Evolutionary conservation across 2,329 filamentous ascomycete genomes (phyloP), one percentile per base, ranked within the genome.

Genomic region (Hirsutella rhossiliensis): DNA sequence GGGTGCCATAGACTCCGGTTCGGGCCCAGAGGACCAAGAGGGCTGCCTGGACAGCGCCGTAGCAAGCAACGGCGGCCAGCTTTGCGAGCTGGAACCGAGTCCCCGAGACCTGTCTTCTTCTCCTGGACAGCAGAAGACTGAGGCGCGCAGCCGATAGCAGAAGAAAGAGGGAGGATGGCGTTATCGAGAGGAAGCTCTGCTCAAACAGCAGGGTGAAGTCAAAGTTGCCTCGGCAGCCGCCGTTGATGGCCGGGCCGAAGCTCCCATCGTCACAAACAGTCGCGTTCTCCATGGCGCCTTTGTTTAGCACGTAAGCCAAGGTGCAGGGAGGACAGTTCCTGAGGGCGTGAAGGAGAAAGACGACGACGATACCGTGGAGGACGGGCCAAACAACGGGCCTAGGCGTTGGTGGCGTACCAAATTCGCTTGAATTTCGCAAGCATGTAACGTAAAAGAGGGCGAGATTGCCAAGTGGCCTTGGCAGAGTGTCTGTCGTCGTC

Each of bases 21-120:
- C 27, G 30, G 18, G 34, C 41, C 45, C 47, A 49, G 19, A 49
- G 38, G 15, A 42, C 43, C 18, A 49, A 32, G 27, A 27, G 19
- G n/a, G 37, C 40, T 23, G 32, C 15, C 4, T 32, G 40, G 15
- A 42, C 12, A 15, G 30, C 31, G 15, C 30, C 4, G n/a, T 28
- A 36, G 4, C 30, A 31, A 11, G 20, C 9, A 4, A n/a, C 13
- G 19, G 30, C 40, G 28, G 13, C 19, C 5, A 42, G 19, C 5
- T 32, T 36, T n/a, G 15, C 40, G 7, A 27, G 19, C 40, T 42
- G 31, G 20, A 36, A 32, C 38, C 38, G 29, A 27, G 38, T n/a
- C 17, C 39, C 12, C 7, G 19, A 42, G 15, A 12, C 20, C 31
- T 23, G 31, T 19, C 20, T 28, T 28, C 30, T 28, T 11, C 43